Evolutionary conservation across 495 filamentous ascomycete species (phyloP).

Genomic region (Lasiosphaeris hirsuta): DNA sequence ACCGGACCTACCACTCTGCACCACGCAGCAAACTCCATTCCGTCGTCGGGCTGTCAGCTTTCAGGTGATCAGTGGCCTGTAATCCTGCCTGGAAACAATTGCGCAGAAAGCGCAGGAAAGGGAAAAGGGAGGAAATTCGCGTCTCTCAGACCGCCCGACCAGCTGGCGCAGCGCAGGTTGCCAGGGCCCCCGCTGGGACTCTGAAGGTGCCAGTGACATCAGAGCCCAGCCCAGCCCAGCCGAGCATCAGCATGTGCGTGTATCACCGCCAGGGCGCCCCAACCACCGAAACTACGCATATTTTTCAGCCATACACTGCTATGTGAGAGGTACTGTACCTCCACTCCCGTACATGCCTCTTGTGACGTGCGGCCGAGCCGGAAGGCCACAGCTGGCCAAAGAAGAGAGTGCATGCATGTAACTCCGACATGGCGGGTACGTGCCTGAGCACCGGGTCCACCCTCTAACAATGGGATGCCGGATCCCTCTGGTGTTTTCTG

Average conservation of each 20-base stretch:
- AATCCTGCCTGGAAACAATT: no score
- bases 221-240: not conserved
- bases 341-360: not conserved
- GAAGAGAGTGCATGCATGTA: not conserved
- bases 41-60: no score
- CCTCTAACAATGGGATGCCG: not conserved
- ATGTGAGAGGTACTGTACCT: no score
- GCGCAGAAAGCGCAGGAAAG: no score
- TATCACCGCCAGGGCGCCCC: not conserved
- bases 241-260: not conserved
- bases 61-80: no score
- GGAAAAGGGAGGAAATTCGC: not conserved
- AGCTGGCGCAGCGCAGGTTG: not conserved
- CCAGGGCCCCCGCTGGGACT: not conserved
- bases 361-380: slow-evolving; percentile 1
- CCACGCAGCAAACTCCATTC: not conserved
- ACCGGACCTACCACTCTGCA: not conserved
- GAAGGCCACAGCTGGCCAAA: not conserved
- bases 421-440: slow-evolving; percentile 3
- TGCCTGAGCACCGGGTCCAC: not conserved
- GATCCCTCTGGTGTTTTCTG: not conserved
- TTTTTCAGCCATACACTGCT: no score
- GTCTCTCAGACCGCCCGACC: not conserved
- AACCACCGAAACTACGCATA: no score
- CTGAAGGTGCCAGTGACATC: slow-evolving; percentile 5